phyloP scores from a whole-genome alignment of 768 basidiomycete species.

The Tubosaeta brunneosetosa region DNA sequence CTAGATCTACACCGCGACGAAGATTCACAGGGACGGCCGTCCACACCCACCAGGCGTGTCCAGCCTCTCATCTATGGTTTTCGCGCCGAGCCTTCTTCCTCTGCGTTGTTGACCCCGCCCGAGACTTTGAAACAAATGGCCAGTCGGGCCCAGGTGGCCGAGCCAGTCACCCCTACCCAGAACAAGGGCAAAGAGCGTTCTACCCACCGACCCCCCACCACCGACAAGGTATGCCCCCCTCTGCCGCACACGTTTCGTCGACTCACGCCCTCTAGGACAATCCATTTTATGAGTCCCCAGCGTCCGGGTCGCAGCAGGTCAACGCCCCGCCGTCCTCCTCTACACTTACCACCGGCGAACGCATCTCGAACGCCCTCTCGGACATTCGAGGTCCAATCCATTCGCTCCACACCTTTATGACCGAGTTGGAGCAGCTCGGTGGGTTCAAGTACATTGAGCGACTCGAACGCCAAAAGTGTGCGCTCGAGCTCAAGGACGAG shows the following conservation, averaged over 20 bases:
- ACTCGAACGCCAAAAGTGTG: slow-evolving; percentile 37
- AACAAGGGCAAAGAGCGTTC: slow-evolving; percentile 24
- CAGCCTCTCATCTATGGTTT: not conserved
- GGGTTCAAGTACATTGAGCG: slow-evolving; percentile 30
- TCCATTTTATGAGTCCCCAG: slow-evolving; percentile 6
- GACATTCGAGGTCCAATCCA: not conserved
- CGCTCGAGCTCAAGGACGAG: slow-evolving; percentile 33
- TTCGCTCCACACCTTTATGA: slow-evolving; percentile 2
- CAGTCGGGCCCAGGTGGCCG: not conserved
- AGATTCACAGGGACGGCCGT: slow-evolving; percentile 7
- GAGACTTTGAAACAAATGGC: slow-evolving; percentile 1
- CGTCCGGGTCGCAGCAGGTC: not conserved
- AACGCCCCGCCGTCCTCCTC: not conserved
- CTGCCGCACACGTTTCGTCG: not conserved
- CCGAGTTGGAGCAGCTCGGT: slow-evolving; percentile 9
- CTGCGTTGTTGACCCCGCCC: slow-evolving; percentile 21
- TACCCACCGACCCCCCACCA: not conserved
- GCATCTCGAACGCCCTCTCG: slow-evolving; percentile 13
- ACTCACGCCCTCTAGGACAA: slow-evolving; percentile 10
- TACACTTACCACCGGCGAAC: slow-evolving; percentile 19
- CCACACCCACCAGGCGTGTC: slow-evolving; percentile 14
- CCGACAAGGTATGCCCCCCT: slow-evolving; percentile 5
- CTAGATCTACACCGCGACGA: slow-evolving; percentile 16
- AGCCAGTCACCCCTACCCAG: slow-evolving; percentile 20
- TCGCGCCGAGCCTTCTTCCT: not conserved